phyloP scores from a whole-genome alignment of 805 yeast genomes.

The Yamadazyma philogaea region DNA sequence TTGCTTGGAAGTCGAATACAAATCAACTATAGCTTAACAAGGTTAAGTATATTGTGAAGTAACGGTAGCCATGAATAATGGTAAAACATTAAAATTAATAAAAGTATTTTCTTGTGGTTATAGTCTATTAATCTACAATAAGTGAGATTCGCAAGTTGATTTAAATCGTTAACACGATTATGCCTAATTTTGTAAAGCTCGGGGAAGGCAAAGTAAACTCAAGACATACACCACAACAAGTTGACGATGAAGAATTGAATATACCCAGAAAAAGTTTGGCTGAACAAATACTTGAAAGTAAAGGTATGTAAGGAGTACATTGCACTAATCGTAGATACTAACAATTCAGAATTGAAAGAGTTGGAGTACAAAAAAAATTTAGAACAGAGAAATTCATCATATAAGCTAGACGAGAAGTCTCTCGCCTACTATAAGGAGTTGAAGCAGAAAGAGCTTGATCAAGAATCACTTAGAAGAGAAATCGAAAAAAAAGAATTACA shows the following conservation, averaged over 20 bases:
- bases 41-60: no score
- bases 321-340: conserved; percentile 10
- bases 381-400: conserved; percentile 36
- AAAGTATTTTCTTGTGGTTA: no score
- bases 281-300: conserved; percentile 40
- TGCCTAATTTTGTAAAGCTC: conserved; percentile 13
- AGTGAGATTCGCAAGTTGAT: conserved; percentile 2
- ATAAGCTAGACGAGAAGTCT: conserved; percentile 38
- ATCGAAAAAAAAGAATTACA: conserved; percentile 19
- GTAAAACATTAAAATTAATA: no score
- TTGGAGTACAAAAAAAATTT: conserved; percentile 28
- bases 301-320: conserved; percentile 24
- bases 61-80: no score
- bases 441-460: conserved; percentile 19
- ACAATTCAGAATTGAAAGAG: conserved; percentile 28
- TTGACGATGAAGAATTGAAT: background rate
- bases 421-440: conserved; percentile 32
- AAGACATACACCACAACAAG: background rate
- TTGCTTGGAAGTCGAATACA: no score
- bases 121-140: conserved; percentile 1
- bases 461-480: conserved; percentile 20
- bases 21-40: no score
- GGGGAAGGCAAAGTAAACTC: conserved; percentile 5
- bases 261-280: conserved; percentile 33
- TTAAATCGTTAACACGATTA: background rate